Evolutionary conservation across 495 filamentous ascomycete species (phyloP).

Genomic region (Trichoderma parareesei): DNA sequence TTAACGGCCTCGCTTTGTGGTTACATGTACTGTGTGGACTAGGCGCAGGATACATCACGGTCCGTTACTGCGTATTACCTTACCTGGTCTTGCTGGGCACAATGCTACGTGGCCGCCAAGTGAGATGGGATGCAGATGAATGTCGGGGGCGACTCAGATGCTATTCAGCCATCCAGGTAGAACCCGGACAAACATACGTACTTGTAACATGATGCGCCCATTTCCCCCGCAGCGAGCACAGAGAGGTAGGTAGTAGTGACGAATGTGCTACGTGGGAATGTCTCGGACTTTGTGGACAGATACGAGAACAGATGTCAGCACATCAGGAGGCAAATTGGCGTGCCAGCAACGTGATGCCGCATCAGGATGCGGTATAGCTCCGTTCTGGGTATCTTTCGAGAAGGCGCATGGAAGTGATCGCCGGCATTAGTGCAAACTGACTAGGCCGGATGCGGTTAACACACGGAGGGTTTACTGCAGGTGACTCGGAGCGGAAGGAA

Average conservation of each 20-base stretch:
- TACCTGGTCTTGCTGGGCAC: too few relatives aligned
- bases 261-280: too few relatives aligned
- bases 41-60: not conserved
- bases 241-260: too few relatives aligned
- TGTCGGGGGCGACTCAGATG: not conserved
- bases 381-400: constrained; percentile 6
- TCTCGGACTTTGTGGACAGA: too few relatives aligned
- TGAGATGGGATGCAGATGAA: not conserved
- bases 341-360: not conserved
- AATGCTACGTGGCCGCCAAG: not conserved
- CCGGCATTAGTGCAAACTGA: not conserved
- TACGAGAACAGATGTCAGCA: too few relatives aligned
- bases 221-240: too few relatives aligned
- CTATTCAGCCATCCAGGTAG: too few relatives aligned
- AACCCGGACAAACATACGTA: too few relatives aligned
- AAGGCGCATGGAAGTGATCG: constrained; percentile 8
- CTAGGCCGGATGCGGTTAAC: not conserved
- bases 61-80: not conserved
- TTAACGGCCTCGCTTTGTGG: not conserved
- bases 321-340: too few relatives aligned
- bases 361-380: not conserved
- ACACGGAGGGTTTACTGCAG: not conserved
- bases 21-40: not conserved
- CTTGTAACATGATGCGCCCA: too few relatives aligned
- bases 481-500: not conserved